These are phyloP conservation scores for Lentinula lateritia DNA, from an alignment of 768 basidiomycete species.

Conservation along the genomic window DNA sequence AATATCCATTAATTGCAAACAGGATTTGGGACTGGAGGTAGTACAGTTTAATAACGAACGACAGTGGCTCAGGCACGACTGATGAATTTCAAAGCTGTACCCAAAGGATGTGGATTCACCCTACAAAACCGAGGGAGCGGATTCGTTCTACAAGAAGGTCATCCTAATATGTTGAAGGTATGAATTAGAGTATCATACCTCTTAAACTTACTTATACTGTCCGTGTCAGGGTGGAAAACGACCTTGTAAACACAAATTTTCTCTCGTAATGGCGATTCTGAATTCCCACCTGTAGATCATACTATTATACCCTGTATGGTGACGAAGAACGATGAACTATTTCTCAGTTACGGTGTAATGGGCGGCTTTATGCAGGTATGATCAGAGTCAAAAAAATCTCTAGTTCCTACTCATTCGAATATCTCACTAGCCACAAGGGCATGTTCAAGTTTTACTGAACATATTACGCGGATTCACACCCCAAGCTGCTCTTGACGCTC, in stretches of 20 bases:
- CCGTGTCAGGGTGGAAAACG: slow-evolving; percentile 67
- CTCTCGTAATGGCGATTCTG: slow-evolving; percentile 26
- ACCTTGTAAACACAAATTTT: slow-evolving; percentile 22
- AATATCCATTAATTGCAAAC: slow-evolving; percentile 1
- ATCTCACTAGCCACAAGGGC: slow-evolving; percentile 76
- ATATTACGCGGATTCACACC: slow-evolving; percentile 81
- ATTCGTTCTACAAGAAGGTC: slow-evolving; percentile 73
- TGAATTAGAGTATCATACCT: background rate
- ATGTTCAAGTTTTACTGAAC: slow-evolving; percentile 91
- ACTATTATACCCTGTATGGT: slow-evolving; percentile 93
- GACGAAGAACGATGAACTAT: slow-evolving; percentile 72
- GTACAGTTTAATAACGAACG: slow-evolving; percentile 11
- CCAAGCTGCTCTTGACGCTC: slow-evolving; percentile 90
- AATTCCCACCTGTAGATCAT: slow-evolving; percentile 39
- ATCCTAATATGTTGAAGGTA: slow-evolving; percentile 82
- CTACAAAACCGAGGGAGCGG: slow-evolving; percentile 91
- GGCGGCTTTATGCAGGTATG: slow-evolving; percentile 82
- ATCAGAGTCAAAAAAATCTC: slow-evolving; percentile 2
- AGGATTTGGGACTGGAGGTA: slow-evolving; percentile 90
- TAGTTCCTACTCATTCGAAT: background rate
- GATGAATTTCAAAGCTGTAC: slow-evolving; percentile 54
- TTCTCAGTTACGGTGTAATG: slow-evolving; percentile 90
- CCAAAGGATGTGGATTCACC: slow-evolving; percentile 93
- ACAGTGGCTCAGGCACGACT: background rate
- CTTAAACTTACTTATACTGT: background rate